Evolutionary conservation across 768 basidiomycete genomes (phyloP), one percentile per base, ranked within the genome.

Genomic region (Amanita rimosa): DNA sequence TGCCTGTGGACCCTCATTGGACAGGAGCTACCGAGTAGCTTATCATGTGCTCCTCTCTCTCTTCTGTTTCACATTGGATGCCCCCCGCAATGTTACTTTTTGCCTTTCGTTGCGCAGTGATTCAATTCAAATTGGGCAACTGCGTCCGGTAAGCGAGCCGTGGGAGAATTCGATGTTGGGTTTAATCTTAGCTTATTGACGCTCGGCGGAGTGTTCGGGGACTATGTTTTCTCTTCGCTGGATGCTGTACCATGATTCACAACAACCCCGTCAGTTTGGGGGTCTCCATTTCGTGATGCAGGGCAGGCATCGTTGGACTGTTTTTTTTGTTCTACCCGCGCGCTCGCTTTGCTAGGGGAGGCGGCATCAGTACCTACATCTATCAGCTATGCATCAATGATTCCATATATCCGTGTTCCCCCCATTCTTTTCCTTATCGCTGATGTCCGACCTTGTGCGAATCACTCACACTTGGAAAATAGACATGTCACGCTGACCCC

Each of bases 151-250:
- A 22, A 34, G 29, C 31, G 31, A 29, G 4, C 34, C 34, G 29
- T 45, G 44, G 33, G 34, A 45, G 22, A 21, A 17, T 4, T 10
- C 8, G 11, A 33, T 9, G 9, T 8, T 24, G 26, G n/a, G 26
- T 43, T 27, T 22, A 41, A 41, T 39, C 10, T 19, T 39, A 39
- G 38, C 10, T n/a, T 19, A 26, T 43, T 43, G 26, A 16, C 41
- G 41, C 41, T 27, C 21, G 16, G 24, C 41, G 6, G 41, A 43
- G 41, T 43, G 41, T 43, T 43, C 41, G 41, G 41, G 41, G 41
- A 43, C n/a, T 43, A 27, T 13, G n/a, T 8, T 27, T 27, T 29
- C 26, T 27, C 26, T 42, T n/a, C n/a, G 11, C 5, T 27, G 13
- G 26, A 29, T 9, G 14, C 41, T 27, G n/a, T 29, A 16, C 8